These are phyloP conservation scores for Daldinia loculata DNA, from an alignment of 495 filamentous ascomycete species.

Conservation along the genomic window DNA sequence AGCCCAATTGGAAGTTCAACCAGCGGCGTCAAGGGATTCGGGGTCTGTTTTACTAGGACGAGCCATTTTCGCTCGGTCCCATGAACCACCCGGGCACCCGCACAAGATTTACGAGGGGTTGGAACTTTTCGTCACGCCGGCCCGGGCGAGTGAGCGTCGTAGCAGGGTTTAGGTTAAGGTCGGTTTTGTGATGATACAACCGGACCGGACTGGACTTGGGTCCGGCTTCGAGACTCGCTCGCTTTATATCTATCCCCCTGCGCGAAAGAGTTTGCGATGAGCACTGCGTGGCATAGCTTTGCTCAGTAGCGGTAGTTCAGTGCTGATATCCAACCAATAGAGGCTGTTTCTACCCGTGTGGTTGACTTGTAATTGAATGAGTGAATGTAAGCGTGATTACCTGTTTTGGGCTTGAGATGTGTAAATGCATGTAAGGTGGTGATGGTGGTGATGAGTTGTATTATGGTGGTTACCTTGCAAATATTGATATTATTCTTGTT, in stretches of 20 bases:
- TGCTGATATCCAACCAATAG: conserved; percentile 40
- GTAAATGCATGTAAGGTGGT: neutral
- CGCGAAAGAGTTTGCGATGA: conserved; percentile 20
- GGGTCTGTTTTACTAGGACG: conserved; percentile 1
- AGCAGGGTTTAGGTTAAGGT: conserved; percentile 4
- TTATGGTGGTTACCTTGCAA: too few species aligned
- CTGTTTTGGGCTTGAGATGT: neutral
- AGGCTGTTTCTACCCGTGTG: conserved; percentile 38
- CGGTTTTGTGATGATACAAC: neutral
- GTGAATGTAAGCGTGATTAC: neutral
- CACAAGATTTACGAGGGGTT: conserved; percentile 4
- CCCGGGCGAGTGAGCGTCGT: conserved; percentile 1
- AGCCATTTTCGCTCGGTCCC: neutral
- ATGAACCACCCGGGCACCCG: neutral
- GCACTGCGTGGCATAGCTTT: neutral
- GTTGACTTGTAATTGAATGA: neutral
- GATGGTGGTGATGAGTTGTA: neutral
- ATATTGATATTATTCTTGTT: too few species aligned
- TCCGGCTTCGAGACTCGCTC: neutral
- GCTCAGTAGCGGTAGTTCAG: conserved; percentile 26
- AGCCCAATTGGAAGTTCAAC: conserved; percentile 21
- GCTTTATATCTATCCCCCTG: conserved; percentile 1
- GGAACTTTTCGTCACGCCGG: conserved; percentile 3
- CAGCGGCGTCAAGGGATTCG: conserved; percentile 20
- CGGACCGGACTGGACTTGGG: conserved; percentile 1